Evolutionary conservation across 2,329 filamentous ascomycete species (phyloP).

Genomic region (Mollisia scopiformis): DNA sequence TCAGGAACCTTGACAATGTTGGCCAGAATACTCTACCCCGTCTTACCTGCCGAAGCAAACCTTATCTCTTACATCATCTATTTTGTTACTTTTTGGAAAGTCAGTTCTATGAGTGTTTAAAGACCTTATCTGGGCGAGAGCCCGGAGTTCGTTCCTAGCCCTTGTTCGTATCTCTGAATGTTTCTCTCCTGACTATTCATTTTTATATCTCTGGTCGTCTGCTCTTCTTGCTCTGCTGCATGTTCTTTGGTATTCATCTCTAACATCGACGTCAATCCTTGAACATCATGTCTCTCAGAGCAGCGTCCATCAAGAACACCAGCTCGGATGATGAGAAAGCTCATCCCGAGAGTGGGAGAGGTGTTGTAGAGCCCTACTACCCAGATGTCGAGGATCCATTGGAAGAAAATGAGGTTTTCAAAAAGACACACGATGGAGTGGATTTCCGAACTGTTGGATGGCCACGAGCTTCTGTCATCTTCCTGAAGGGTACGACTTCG

Average conservation of each 20-base stretch:
- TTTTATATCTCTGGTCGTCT: conserved; percentile 6
- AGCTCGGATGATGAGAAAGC: conserved; percentile 27
- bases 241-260: conserved; percentile 2
- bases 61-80: not conserved
- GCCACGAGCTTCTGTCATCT: conserved; percentile 51
- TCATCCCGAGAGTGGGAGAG: conserved; percentile 13
- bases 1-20: not conserved
- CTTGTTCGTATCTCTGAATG: not conserved
- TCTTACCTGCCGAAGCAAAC: not conserved
- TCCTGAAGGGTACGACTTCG: conserved; percentile 40
- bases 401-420: conserved; percentile 46
- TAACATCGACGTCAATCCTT: conserved; percentile 3
- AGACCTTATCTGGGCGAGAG: not conserved
- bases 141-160: not conserved
- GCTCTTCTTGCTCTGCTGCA: not conserved
- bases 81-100: not conserved
- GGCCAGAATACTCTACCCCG: not conserved
- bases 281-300: conserved; percentile 23
- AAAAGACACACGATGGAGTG: conserved; percentile 45
- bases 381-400: conserved; percentile 25
- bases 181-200: not conserved
- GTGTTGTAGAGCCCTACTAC: conserved; percentile 27
- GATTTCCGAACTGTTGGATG: conserved; percentile 52
- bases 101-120: not conserved
- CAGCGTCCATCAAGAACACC: conserved; percentile 22